Evolutionary conservation across 495 filamentous ascomycete genomes (phyloP).

Genomic region (Xylaria grammica): DNA sequence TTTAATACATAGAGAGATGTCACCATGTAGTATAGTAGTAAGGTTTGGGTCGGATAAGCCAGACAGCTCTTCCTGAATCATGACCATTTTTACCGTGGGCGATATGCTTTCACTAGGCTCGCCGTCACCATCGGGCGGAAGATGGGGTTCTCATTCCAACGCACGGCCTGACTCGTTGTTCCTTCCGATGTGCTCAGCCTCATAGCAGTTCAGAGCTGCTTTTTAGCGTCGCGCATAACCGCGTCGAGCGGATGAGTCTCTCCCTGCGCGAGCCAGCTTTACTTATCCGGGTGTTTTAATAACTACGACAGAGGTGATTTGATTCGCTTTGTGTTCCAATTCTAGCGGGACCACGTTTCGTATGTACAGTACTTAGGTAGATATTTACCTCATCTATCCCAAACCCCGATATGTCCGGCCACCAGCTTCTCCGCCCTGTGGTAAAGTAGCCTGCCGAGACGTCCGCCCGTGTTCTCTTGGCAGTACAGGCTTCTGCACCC

Average conservation of each 20-base stretch:
- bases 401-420: background rate
- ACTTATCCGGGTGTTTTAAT: no score
- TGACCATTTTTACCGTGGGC: background rate
- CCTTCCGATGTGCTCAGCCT: background rate
- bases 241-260: no score
- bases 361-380: background rate
- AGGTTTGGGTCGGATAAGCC: background rate
- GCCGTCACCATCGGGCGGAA: background rate
- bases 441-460: no score
- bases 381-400: background rate
- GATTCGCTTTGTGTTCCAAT: background rate
- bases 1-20: no score
- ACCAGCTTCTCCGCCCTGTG: background rate
- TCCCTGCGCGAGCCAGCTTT: no score
- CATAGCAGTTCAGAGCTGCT: no score
- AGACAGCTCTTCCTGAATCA: background rate
- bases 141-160: background rate
- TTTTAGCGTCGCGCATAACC: no score
- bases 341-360: background rate
- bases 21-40: background rate
- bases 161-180: constrained; percentile 22
- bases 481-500: constrained; percentile 17
- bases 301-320: background rate
- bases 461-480: no score
- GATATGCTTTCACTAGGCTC: background rate